Evolutionary conservation across 805 yeast species (phyloP).

Genomic region (Teunomyces pallodes): DNA sequence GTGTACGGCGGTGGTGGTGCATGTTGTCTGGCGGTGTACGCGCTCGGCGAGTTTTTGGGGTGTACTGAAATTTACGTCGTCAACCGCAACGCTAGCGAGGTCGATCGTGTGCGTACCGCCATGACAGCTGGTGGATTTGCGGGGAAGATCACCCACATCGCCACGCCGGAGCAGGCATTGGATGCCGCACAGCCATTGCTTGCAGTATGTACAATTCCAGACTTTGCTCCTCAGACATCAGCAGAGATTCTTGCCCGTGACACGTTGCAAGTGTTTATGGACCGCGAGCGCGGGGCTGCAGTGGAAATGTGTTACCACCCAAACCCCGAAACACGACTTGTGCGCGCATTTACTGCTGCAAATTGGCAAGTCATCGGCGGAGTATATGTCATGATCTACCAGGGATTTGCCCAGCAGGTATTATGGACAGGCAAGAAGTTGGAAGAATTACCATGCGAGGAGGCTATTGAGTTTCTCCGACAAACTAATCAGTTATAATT

Average conservation of each 20-base stretch:
- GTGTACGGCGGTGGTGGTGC: constrained; percentile 39
- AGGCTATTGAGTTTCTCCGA: constrained; percentile 13
- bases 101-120: constrained; percentile 15
- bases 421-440: constrained; percentile 29
- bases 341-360: constrained; percentile 17
- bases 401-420: constrained; percentile 11
- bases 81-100: constrained; percentile 27
- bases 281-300: constrained; percentile 18
- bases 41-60: constrained; percentile 22
- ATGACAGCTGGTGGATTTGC: constrained; percentile 21
- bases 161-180: constrained; percentile 11
- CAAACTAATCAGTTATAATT: neutral
- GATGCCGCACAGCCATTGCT: neutral
- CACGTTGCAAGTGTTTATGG: constrained; percentile 25
- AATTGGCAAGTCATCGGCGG: constrained; percentile 30
- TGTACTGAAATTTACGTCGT: constrained; percentile 27
- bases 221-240: constrained; percentile 5
- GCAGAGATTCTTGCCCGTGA: constrained; percentile 23
- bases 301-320: constrained; percentile 38
- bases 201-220: neutral
- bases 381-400: constrained; percentile 26
- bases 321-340: constrained; percentile 21
- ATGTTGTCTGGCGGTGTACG: constrained; percentile 30
- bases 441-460: constrained; percentile 22
- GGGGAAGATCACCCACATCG: constrained; percentile 25